A percentile compares a stretch with the other conserved stretches of the same genome.
Evolutionary conservation across 306 rosid genomes (phyloP).

Genomic region (Chamaecrista fasciculata): DNA sequence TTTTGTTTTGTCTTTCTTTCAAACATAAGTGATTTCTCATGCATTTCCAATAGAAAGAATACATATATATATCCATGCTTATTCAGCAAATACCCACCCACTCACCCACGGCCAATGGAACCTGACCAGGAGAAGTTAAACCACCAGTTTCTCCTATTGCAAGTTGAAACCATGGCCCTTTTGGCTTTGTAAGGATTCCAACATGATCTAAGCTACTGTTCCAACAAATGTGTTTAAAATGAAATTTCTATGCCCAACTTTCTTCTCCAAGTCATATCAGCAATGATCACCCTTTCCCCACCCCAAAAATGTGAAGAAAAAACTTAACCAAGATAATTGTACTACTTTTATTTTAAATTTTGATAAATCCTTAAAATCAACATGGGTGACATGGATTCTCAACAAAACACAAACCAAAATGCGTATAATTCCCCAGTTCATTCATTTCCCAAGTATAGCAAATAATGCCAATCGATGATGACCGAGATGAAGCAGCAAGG

Average conservation of each 20-base stretch:
- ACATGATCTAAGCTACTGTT: neutral
- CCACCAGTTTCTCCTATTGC: neutral
- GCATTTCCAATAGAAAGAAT: no score
- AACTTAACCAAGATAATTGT: no score
- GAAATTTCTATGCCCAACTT: neutral
- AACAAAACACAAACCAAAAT: constrained; percentile 2
- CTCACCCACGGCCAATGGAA: neutral
- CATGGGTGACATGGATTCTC: constrained; percentile 20
- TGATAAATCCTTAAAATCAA: neutral
- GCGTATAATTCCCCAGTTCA: constrained; percentile 14
- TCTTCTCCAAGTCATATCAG: neutral
- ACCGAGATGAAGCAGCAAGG: neutral
- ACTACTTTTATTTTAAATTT: no score
- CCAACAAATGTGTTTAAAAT: neutral
- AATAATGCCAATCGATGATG: constrained; percentile 6
- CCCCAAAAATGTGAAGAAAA: neutral
- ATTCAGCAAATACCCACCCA: neutral
- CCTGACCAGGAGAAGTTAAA: neutral
- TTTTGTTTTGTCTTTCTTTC: neutral
- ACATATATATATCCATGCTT: neutral
- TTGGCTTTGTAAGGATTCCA: neutral
- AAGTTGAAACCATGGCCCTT: neutral
- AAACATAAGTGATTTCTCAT: neutral
- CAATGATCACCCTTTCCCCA: neutral
- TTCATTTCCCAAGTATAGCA: neutral